Evolutionary conservation across 345 rosid species (phyloP), one percentile per base, ranked within the genome.

Genomic region (Ricinus communis): DNA sequence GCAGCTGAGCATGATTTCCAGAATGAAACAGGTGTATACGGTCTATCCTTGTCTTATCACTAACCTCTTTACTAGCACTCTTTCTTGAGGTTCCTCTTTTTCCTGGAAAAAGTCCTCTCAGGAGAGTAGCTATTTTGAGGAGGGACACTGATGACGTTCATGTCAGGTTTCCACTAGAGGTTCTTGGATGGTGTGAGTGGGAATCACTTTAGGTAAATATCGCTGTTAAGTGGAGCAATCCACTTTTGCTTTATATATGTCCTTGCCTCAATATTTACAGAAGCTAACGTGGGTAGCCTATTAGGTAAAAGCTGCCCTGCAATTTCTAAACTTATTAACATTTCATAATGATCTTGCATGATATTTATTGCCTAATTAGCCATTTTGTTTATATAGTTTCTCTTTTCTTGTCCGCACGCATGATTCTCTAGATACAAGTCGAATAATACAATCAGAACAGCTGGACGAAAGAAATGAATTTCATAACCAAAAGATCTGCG

Each of bases 151-250:
- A 28, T 9, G 43, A 13, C 13, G 12, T 60, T 59, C 47, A 59
- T 43, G 49, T 30, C 69, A 54, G 14, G 63, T 16, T 53, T 54
- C 63, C 75, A 71, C 75, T 65, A 63, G 28, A 3, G 43, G 51
- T 41, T 54, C 14, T 56, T n/a, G 60, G 16, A 41, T 63, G 51
- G 62, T 28, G n/a, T 3, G 47, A 13, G 18, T 19, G 75, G 75
- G 62, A 71, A 71, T 24, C 69, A 53, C 62, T 53, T 62, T 19
- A 10, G 55, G 19, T 18, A 25, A 14, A 33, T 1, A 51, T 36
- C 22, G 36, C 50, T 33, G 9, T 28, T 3, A 56, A 61, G n/a
- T n/a, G n/a, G n/a, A n/a, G n/a, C n/a, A n/a, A n/a, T 50, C 14
- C 40, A 0, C 45, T 13, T 63, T 51, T 63, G 68, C 53, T 52